Conservation (phyloP, 495 filamentous ascomycete species). For the Daldinia concentrica region DNA sequence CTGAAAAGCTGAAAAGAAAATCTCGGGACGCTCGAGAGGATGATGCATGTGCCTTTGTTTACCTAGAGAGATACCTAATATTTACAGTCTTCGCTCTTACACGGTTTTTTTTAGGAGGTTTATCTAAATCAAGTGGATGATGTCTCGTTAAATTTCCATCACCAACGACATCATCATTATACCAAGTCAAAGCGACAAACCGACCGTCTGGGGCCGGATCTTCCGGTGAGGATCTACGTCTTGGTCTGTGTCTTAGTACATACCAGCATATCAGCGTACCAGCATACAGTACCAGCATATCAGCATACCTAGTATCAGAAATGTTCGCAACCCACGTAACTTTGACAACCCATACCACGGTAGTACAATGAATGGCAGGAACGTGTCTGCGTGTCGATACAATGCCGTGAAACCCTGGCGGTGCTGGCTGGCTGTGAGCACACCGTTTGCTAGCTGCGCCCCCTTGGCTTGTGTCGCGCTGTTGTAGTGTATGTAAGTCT, state of each 20-base stretch:
- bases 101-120: constrained; percentile 12
- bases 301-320: no score
- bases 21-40: background rate
- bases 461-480: constrained; percentile 20
- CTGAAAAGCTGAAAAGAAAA: background rate
- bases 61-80: background rate
- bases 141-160: background rate
- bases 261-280: no score
- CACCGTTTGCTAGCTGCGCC: constrained; percentile 37
- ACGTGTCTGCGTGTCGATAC: constrained; percentile 22
- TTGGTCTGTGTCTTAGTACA: background rate
- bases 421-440: constrained; percentile 21
- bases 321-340: no score
- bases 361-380: constrained; percentile 32
- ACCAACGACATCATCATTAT: background rate
- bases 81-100: background rate
- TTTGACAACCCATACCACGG: constrained; percentile 13
- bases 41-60: background rate
- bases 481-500: background rate
- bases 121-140: background rate
- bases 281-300: no score
- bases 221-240: constrained; percentile 34
- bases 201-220: constrained; percentile 25
- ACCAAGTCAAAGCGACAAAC: constrained; percentile 12
- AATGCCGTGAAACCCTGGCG: constrained; percentile 34